Conservation (phyloP, 2,329 filamentous ascomycete species). For the Penicillium sp. region DNA sequence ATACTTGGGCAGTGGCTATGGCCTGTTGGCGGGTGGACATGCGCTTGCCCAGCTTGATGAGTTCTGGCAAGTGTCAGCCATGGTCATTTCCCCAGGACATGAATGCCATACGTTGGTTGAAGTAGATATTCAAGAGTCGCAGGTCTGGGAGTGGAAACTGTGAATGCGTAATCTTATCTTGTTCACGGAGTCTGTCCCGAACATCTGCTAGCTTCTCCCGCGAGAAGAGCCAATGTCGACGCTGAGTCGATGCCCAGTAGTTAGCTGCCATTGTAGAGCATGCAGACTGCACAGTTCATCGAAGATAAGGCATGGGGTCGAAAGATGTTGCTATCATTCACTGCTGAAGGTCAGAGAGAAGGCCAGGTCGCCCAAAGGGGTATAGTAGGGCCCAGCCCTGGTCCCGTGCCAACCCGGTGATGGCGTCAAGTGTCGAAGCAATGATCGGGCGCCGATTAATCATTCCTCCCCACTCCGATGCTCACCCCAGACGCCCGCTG, state of each 20-base stretch:
- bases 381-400: constrained; percentile 33
- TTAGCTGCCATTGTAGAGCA: constrained; percentile 73
- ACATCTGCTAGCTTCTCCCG: constrained; percentile 73
- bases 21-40: constrained; percentile 85
- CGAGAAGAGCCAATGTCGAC: constrained; percentile 84
- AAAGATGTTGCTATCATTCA: too few relatives aligned
- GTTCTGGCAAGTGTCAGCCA: constrained; percentile 52
- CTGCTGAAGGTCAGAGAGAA: too few relatives aligned
- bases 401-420: constrained; percentile 29
- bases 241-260: constrained; percentile 94
- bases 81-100: background rate
- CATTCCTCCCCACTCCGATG: constrained; percentile 30
- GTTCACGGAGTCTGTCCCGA: constrained; percentile 72
- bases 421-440: constrained; percentile 34
- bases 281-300: background rate
- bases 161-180: constrained; percentile 69
- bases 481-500: constrained; percentile 8
- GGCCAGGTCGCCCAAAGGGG: constrained; percentile 30
- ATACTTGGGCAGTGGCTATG: constrained; percentile 89
- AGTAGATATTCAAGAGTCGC: constrained; percentile 83
- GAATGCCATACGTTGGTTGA: constrained; percentile 81
- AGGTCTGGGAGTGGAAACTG: constrained; percentile 79
- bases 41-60: constrained; percentile 78
- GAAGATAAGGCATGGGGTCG: too few relatives aligned
- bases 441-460: constrained; percentile 37